Conservation (phyloP, 768 basidiomycete genomes). For the Russula emetica region DNA sequence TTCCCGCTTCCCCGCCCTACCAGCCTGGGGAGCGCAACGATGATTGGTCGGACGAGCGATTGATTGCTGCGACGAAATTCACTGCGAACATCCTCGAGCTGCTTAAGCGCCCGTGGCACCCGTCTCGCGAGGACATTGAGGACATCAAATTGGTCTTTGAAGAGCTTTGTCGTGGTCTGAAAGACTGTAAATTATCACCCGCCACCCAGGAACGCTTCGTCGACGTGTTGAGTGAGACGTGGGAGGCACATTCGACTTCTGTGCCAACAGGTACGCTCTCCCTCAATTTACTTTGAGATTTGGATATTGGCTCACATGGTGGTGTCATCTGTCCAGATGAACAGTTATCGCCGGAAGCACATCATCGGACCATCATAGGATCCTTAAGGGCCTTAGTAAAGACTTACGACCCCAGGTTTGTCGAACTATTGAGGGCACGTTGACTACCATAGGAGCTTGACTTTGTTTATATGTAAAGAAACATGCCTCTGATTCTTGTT, state of each 20-base stretch:
- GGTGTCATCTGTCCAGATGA: background rate
- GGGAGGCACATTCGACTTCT: background rate
- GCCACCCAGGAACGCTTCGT: conserved; percentile 6
- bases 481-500: background rate
- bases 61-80: conserved; percentile 6
- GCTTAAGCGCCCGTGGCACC: background rate
- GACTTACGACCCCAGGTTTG: background rate
- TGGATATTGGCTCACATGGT: background rate
- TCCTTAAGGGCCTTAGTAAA: background rate
- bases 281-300: background rate
- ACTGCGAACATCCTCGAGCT: background rate
- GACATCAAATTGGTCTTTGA: background rate
- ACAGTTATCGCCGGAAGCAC: background rate
- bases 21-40: background rate
- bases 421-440: background rate
- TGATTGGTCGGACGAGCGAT: background rate
- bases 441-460: background rate
- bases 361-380: conserved; percentile 4
- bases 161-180: conserved; percentile 8
- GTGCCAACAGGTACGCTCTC: background rate
- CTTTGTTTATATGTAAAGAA: background rate
- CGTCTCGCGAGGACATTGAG: conserved; percentile 8
- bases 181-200: background rate
- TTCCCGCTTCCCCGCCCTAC: background rate
- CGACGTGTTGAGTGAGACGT: background rate